phyloP scores from a whole-genome alignment of 2,329 filamentous ascomycete species.

The Trichoderma sp. region DNA sequence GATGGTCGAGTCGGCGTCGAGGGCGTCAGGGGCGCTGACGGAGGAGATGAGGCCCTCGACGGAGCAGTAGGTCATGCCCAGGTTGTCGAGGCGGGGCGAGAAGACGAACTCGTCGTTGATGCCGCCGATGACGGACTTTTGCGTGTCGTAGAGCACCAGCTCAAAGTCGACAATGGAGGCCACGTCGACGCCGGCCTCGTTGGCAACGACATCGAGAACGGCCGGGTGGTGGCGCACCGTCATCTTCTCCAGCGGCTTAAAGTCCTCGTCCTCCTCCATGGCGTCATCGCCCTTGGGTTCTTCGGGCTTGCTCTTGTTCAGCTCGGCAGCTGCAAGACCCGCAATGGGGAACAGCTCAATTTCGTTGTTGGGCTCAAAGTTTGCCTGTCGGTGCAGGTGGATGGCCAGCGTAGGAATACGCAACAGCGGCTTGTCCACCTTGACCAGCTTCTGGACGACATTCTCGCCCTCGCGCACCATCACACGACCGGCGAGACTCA shows the following conservation, averaged over 20 bases:
- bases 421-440: slow-evolving; percentile 85
- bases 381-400: slow-evolving; percentile 82
- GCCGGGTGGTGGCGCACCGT: slow-evolving; percentile 84
- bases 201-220: slow-evolving; percentile 79
- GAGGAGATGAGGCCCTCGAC: slow-evolving; percentile 83
- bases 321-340: slow-evolving; percentile 79
- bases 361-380: slow-evolving; percentile 95
- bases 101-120: slow-evolving; percentile 93
- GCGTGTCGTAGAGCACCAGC: slow-evolving; percentile 93
- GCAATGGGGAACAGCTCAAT: slow-evolving; percentile 92
- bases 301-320: slow-evolving; percentile 66
- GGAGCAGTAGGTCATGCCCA: slow-evolving; percentile 94
- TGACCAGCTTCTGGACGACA: slow-evolving; percentile 81
- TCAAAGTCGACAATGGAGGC: slow-evolving; percentile 87
- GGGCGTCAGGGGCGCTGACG: slow-evolving; percentile 57
- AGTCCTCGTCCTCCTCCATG: slow-evolving; percentile 47
- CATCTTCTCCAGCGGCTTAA: slow-evolving; percentile 73
- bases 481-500: slow-evolving; percentile 84
- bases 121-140: slow-evolving; percentile 84
- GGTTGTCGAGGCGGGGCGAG: slow-evolving; percentile 91
- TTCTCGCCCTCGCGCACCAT: slow-evolving; percentile 72
- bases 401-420: slow-evolving; percentile 92
- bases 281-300: slow-evolving; percentile 34
- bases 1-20: slow-evolving; percentile 76
- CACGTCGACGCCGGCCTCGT: slow-evolving; percentile 68